Evolutionary conservation across 1,284 basidiomycete genomes (phyloP).

Genomic region (Malassezia sympodialis): DNA sequence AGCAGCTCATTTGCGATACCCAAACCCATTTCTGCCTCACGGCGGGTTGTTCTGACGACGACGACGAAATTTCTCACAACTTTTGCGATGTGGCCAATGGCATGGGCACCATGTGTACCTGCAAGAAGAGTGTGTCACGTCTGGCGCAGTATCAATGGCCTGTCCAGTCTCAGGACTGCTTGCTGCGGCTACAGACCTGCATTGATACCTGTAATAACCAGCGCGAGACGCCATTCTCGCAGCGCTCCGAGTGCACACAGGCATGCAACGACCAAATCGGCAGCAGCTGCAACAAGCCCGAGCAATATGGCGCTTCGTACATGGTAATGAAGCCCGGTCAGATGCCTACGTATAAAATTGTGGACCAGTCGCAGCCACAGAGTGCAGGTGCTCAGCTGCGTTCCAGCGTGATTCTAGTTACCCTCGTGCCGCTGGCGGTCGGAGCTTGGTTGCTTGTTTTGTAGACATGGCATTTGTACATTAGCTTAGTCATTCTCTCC

Average conservation of each 20-base stretch:
- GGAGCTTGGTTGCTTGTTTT: not conserved
- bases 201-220: constrained; percentile 25
- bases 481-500: constrained; percentile 13
- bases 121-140: constrained; percentile 27
- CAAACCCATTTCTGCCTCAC: constrained; percentile 37
- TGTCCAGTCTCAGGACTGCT: constrained; percentile 39
- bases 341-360: constrained; percentile 27
- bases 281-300: constrained; percentile 30
- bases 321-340: constrained; percentile 28
- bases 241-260: constrained; percentile 25
- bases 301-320: constrained; percentile 40
- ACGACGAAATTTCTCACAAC: constrained; percentile 29
- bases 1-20: constrained; percentile 24
- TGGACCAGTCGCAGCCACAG: constrained; percentile 12
- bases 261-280: constrained; percentile 30
- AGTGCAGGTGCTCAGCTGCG: constrained; percentile 7
- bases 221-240: constrained; percentile 23
- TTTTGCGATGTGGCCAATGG: constrained; percentile 36
- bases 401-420: not conserved
- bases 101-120: constrained; percentile 34
- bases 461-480: not conserved
- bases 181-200: constrained; percentile 30
- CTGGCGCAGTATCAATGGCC: constrained; percentile 44
- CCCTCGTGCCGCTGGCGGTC: not conserved
- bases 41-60: constrained; percentile 27